Base-by-base conservation (phyloP, 2,329 filamentous ascomycete species). In the Xylaria sp. region DNA sequence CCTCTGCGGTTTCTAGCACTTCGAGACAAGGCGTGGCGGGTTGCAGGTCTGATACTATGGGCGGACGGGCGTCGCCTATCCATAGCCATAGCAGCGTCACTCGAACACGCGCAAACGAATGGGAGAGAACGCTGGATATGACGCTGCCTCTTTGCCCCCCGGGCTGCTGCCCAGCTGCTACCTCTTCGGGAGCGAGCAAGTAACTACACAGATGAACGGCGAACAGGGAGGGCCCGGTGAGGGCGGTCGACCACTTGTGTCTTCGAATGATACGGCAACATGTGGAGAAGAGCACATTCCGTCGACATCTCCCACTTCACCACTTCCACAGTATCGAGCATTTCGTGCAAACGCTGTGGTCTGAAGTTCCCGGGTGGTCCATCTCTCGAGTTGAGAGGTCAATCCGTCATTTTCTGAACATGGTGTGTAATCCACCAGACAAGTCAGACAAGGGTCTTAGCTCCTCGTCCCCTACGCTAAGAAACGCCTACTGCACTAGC, bases 351-450 rank as follows among this genome's bases (percentile, higher is more conserved):
- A 45, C 59, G 50, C 47, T 25, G 37, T 53, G 25, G 37, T 57
- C 17, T 38, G 21, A 42, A 54, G n/a, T 15, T 61, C 52, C 35
- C 58, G 50, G 52, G 42, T 45, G 47, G 60, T 19, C 56, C 46
- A 57, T 25, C 55, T 53, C 47, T 21, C 52, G 28, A 47, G 28
- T 45, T 50, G 40, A 56, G 51, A 54, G 38, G 55, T 28, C 58
- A 60, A 60, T 21, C 50, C 55, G 31, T 62, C 61, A 62, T 62
- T 62, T 60, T 38, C n/a, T 46, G 25, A 61, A 62, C 43, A 49
- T 67, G 65, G 65, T 66, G 63, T 67, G 65, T 64, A 63, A 68
- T 67, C 64, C 64, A 67, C 64, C 60, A 28, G 14, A 14, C 37
- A 62, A 60, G 4, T 40, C 21, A 60, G 58, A 65, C 64, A 64